Evolutionary conservation across 2,329 filamentous ascomycete genomes (phyloP), one percentile per base, ranked within the genome.

Genomic region (Talaromyces sp.): DNA sequence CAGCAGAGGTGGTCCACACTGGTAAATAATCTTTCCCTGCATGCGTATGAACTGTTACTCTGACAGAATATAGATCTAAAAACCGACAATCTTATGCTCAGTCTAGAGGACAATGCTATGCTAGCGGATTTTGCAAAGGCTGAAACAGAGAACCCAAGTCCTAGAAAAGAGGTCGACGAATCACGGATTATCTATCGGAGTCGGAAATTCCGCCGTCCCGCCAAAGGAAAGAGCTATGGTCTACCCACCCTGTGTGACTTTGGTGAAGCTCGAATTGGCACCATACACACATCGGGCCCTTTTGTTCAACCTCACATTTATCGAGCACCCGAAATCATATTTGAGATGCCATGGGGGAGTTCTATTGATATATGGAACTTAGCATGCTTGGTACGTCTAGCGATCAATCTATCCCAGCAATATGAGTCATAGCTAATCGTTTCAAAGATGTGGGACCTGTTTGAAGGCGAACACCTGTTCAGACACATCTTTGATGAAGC

Each of bases 341-440:
- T 85, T 4, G 72, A 77, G 68, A 72, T 73, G 0, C 72, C 77
- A 0, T 85, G 82, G 82, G 73, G 71, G 19, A n/a, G 19, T 61
- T 68, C 75, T 11, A 71, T 84, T 31, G 83, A 85, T 70, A 82
- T 85, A 60, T 86, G 83, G 83, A 84, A 82, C 65, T 73, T 78
- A 3, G 83, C 81, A 0, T 77, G 76, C 58, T 79, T 85, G 81
- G 82, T 66, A 62, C 33, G 27, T 31, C 5, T 3, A 50, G 14
- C 19, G 19, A 22, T 22, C 19, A 22, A 22, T 22, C 19, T 22
- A 2, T 2, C 19, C 19, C 19, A 22, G 19, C 19, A 22, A 22
- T 22, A 22, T 1, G 19, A 22, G 19, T 22, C 19, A 22, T 22
- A 22, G 19, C 19, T 22, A 22, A 22, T 54, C 3, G 14, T 3